Evolutionary conservation across 805 yeast genomes (phyloP).

Genomic region (Ogataea philodendri): DNA sequence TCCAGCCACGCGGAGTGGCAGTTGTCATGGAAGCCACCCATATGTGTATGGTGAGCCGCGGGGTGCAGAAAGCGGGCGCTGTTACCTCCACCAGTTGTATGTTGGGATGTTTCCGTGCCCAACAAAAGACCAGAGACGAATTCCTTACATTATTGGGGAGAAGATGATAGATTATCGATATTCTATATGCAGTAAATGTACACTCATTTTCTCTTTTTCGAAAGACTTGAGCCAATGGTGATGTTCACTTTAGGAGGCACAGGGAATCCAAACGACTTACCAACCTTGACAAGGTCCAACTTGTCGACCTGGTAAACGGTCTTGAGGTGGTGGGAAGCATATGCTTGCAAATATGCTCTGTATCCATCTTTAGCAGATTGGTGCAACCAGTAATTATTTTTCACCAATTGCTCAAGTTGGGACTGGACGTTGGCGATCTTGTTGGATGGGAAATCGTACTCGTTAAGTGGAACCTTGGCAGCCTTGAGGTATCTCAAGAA

Average conservation of each 20-base stretch:
- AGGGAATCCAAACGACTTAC: slow-evolving; percentile 90
- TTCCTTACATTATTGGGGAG: slow-evolving; percentile 79
- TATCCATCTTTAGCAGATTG: slow-evolving; percentile 97
- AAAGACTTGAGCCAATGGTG: slow-evolving; percentile 81
- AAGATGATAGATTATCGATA: slow-evolving; percentile 16
- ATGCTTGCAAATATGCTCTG: slow-evolving; percentile 94
- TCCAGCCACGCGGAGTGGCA: slow-evolving; percentile 95
- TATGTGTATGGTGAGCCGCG: slow-evolving; percentile 99
- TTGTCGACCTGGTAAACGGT: slow-evolving; percentile 96
- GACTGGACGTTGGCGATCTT: slow-evolving; percentile 96
- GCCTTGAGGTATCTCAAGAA: slow-evolving; percentile 92
- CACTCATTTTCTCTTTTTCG: slow-evolving; percentile 21
- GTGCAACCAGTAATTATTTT: slow-evolving; percentile 90
- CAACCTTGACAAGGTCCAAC: slow-evolving; percentile 90
- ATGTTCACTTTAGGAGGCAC: slow-evolving; percentile 97
- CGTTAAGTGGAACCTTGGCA: slow-evolving; percentile 96
- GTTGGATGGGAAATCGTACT: slow-evolving; percentile 90
- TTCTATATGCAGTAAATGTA: slow-evolving; percentile 13
- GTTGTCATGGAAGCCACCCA: slow-evolving; percentile 97
- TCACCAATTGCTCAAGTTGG: slow-evolving; percentile 86
- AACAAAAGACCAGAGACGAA: slow-evolving; percentile 95
- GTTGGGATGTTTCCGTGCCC: slow-evolving; percentile 93
- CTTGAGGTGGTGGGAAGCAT: slow-evolving; percentile 93
- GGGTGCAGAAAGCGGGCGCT: slow-evolving; percentile 93
- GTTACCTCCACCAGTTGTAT: slow-evolving; percentile 93